phyloP scores from a whole-genome alignment of 345 rosid species.

The Xanthoceras sorbifolium region DNA sequence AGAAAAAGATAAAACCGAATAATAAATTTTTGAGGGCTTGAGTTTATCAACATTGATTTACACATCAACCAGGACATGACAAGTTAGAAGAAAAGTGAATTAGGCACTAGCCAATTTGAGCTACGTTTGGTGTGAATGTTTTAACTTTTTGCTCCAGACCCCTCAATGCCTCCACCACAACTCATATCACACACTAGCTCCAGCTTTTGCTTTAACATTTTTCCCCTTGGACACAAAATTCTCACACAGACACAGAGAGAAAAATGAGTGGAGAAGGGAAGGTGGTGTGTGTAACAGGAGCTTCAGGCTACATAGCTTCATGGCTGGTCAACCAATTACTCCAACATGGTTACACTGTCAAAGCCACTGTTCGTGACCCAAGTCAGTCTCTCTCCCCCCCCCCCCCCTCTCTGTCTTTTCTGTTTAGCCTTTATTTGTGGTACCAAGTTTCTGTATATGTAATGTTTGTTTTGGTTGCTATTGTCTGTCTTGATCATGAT shows the following conservation, averaged over 20 bases:
- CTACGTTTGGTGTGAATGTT: no score
- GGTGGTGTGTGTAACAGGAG: constrained; percentile 57
- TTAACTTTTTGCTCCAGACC: no score
- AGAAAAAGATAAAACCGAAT: no score
- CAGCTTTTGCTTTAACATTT: not conserved
- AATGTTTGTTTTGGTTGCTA: not conserved
- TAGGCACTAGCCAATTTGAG: no score
- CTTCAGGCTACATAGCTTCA: constrained; percentile 51
- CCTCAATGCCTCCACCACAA: no score
- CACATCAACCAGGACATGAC: no score
- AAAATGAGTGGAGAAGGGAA: constrained; percentile 30
- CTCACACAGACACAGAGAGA: not conserved
- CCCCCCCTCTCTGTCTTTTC: not conserved
- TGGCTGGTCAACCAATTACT: constrained; percentile 58
- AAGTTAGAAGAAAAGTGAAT: no score
- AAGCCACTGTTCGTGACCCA: constrained; percentile 48
- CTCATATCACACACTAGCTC: no score
- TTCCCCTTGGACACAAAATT: not conserved
- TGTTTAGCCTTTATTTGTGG: not conserved
- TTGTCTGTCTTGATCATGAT: no score
- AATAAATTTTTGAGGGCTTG: no score
- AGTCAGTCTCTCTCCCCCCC: constrained; percentile 31
- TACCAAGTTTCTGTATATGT: no score
- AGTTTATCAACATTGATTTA: no score
- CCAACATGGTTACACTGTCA: constrained; percentile 46